Evolutionary conservation across 2,329 filamentous ascomycete genomes (phyloP).

Genomic region (Gnomoniopsis smithogilvyi): DNA sequence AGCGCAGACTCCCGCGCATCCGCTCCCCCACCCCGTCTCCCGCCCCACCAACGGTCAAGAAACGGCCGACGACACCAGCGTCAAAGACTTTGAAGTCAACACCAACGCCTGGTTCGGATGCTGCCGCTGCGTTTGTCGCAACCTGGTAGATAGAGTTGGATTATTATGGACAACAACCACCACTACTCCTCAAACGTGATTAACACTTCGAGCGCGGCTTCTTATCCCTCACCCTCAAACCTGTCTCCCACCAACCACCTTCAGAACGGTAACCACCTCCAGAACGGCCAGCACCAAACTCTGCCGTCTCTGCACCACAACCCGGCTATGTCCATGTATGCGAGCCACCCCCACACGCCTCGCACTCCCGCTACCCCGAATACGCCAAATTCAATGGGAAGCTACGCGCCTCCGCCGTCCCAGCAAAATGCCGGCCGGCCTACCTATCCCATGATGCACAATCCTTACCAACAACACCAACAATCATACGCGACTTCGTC

Average conservation of each 20-base stretch:
- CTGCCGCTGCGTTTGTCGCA: conserved; percentile 16
- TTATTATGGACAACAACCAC: conserved; percentile 28
- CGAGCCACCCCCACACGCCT: conserved; percentile 59
- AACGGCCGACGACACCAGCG: conserved; percentile 1
- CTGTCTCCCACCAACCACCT: conserved; percentile 24
- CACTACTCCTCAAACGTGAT: conserved; percentile 30
- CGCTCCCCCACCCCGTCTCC: background rate
- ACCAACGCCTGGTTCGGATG: conserved; percentile 16
- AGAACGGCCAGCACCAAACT: conserved; percentile 25
- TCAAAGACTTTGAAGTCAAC: background rate
- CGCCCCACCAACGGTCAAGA: background rate
- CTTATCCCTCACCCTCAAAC: conserved; percentile 26
- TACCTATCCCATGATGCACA: conserved; percentile 50
- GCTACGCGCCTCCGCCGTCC: conserved; percentile 44
- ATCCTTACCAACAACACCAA: conserved; percentile 48
- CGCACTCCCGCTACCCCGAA: conserved; percentile 62
- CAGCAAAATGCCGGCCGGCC: conserved; percentile 47
- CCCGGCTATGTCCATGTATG: conserved; percentile 51
- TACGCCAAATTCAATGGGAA: conserved; percentile 56
- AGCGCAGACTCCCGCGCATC: background rate
- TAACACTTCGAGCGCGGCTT: conserved; percentile 26
- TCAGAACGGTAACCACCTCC: conserved; percentile 22
- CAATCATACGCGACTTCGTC: conserved; percentile 54
- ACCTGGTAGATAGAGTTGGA: conserved; percentile 19
- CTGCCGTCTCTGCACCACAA: conserved; percentile 35